A percentile compares a stretch with the other conserved stretches of the same genome.
Evolutionary conservation across 2,329 filamentous ascomycete genomes (phyloP).

Genomic region (Neocucurbitaria cava): DNA sequence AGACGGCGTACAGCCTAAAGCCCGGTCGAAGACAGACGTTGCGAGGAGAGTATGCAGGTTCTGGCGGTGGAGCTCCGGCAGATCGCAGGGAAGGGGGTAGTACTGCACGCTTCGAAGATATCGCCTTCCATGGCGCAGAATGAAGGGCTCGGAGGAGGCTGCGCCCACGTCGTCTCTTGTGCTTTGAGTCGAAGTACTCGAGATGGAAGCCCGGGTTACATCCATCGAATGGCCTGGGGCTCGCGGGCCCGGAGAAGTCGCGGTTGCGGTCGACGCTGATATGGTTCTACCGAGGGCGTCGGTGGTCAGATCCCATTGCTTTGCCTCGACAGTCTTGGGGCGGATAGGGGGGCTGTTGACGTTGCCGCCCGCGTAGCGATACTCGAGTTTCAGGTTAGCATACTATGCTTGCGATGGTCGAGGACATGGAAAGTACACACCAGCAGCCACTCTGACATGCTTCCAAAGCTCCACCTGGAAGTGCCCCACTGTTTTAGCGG

Average conservation of each 20-base stretch:
- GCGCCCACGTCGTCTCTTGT: conserved; percentile 33
- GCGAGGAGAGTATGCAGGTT: conserved; percentile 82
- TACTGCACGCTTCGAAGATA: conserved; percentile 76
- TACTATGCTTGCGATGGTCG: conserved; percentile 1
- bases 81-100: conserved; percentile 89
- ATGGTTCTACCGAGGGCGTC: conserved; percentile 46
- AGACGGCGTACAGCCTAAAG: conserved; percentile 75
- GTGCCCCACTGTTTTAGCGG: conserved; percentile 49
- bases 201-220: conserved; percentile 47
- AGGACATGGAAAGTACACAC: conserved; percentile 26
- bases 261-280: conserved; percentile 32
- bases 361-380: conserved; percentile 44
- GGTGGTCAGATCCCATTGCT: conserved; percentile 47
- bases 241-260: conserved; percentile 20
- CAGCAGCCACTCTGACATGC: conserved; percentile 48
- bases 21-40: conserved; percentile 80
- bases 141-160: conserved; percentile 56
- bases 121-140: conserved; percentile 78
- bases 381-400: conserved; percentile 32
- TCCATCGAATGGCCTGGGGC: conserved; percentile 41
- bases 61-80: conserved; percentile 86
- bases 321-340: conserved; percentile 42
- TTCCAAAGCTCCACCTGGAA: no score
- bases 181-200: conserved; percentile 46
- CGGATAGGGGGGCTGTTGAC: conserved; percentile 30